phyloP scores from a whole-genome alignment of 176 grass and related monocot genomes.

The Neostapfia colusana region DNA sequence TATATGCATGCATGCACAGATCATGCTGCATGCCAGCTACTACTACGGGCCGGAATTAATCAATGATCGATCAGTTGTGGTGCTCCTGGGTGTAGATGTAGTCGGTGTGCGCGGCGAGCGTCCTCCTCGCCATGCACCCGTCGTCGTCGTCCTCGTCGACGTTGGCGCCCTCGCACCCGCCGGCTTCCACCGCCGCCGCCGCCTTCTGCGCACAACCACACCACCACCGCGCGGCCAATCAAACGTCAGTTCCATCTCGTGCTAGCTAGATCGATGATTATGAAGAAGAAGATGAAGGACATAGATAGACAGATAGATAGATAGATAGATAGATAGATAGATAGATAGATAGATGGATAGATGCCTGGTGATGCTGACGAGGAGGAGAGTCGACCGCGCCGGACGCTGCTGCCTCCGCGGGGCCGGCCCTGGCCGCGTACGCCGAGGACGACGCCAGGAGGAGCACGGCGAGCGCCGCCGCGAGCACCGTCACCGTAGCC shows the following conservation, averaged over 20 bases:
- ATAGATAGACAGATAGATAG: too few relatives aligned
- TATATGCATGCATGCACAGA: too few relatives aligned
- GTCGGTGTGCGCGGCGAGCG: conserved; percentile 67
- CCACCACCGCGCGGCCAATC: neutral
- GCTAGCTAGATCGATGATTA: neutral
- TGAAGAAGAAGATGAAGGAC: neutral
- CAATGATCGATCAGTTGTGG: conserved; percentile 36
- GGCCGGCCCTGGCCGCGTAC: conserved; percentile 14
- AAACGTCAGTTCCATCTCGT: neutral
- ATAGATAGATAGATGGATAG: too few relatives aligned
- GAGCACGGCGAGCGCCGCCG: conserved; percentile 41
- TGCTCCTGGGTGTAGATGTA: conserved; percentile 86
- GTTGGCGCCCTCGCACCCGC: conserved; percentile 37
- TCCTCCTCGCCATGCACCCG: conserved; percentile 59
- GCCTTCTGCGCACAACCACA: neutral
- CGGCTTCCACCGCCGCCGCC: neutral
- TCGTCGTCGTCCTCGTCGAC: conserved; percentile 49
- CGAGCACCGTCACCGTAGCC: conserved; percentile 24
- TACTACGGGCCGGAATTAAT: too few relatives aligned
- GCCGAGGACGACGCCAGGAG: conserved; percentile 23
- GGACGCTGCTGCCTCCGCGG: neutral
- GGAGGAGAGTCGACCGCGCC: neutral
- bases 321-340: too few relatives aligned
- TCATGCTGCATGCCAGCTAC: too few relatives aligned
- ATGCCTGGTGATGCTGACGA: neutral